Evolutionary conservation across 768 basidiomycete genomes (phyloP), one percentile per base, ranked within the genome.

Genomic region (Strobilomyces echinocephalus): DNA sequence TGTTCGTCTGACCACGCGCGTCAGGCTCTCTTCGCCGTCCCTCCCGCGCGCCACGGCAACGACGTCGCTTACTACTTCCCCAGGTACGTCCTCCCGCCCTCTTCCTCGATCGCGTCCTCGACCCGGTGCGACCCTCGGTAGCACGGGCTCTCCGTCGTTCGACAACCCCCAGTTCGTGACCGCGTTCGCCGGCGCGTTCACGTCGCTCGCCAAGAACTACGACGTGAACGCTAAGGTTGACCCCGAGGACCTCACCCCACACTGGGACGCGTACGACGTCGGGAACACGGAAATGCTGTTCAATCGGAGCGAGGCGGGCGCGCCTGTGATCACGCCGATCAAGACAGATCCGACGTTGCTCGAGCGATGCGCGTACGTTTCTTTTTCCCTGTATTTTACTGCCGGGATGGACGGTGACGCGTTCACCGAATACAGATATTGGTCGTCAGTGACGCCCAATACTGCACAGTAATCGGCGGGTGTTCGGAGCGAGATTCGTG

Each of bases 61-160:
- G 77, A 78, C 45, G 35, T 69, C 3, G 33, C 50, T 2, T 78
- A 74, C 55, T 79, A 78, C 50, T 79, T 77, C 55, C 60, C 72
- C 4, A 66, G 60, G 56, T 58, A 36, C 1, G 49, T 10, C n/a
- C 8, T 14, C 2, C 7, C 20, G 9, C 3, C 39, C 14, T 3
- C 21, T 9, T 8, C 15, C n/a, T 24, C 34, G 9, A 11, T 11
- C 14, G 4, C 16, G 16, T 12, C 45, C n/a, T 54, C 8, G 24
- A 24, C 4, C 24, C 24, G 24, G 24, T 24, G 24, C 24, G 24
- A 24, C 24, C 4, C 24, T 2, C 24, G 24, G 2, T 24, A 24
- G 24, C 36, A 44, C 20, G 15, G 12, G 6, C 10, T 36, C 39
- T 7, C 60, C 58, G 56, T 38, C 63, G 0, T 59, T 69, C 31